Conservation (phyloP, 257 asterid species). For the Fraxinus cuspidata region DNA sequence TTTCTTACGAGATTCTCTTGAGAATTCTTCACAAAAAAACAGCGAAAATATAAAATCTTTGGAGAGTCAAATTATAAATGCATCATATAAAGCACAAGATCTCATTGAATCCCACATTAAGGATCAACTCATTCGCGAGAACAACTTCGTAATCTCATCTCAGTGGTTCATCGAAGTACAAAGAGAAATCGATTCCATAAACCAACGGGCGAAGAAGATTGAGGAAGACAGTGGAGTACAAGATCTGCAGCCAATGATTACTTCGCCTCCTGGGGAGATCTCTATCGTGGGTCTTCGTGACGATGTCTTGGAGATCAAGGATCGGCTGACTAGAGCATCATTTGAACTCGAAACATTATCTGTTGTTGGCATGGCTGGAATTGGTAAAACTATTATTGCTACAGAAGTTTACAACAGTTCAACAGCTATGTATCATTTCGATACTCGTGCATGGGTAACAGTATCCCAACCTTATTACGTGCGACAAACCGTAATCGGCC, state of each 20-base stretch:
- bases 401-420: neutral
- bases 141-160: neutral
- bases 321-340: neutral
- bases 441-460: neutral
- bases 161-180: neutral
- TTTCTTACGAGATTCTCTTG: neutral
- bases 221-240: neutral
- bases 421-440: neutral
- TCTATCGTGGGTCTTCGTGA: neutral
- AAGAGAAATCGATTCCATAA: neutral
- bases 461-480: neutral
- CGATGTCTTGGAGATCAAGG: neutral
- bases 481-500: neutral
- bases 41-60: neutral
- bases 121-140: slow-evolving; percentile 13
- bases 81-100: neutral
- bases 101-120: no score
- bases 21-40: neutral
- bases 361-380: neutral
- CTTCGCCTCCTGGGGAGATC: slow-evolving; percentile 1
- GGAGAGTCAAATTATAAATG: neutral
- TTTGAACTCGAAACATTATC: neutral
- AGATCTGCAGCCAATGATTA: neutral
- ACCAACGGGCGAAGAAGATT: neutral
- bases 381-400: neutral